Evolutionary conservation across 1,139 yeast genomes (phyloP).

Genomic region (Tardiomyces depauwii): DNA sequence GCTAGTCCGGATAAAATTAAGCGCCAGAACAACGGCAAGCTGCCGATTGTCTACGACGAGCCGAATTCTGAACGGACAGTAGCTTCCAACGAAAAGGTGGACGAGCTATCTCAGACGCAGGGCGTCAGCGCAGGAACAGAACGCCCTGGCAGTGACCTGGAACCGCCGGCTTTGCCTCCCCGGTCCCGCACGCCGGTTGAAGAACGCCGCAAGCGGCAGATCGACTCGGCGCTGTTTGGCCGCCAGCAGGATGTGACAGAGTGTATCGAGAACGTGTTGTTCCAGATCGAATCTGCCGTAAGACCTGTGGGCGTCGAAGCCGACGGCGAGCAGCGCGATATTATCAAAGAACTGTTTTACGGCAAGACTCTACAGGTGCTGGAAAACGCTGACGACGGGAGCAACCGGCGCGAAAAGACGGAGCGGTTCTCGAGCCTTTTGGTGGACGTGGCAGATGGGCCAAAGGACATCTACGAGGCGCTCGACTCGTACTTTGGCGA

Average conservation of each 20-base stretch:
- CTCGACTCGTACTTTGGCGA: constrained; percentile 78
- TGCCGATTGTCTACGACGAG: no score
- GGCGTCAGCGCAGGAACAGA: no score
- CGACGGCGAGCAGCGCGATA: constrained; percentile 75
- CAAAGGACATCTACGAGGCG: constrained; percentile 82
- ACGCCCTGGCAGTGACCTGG: background rate
- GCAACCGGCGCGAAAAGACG: constrained; percentile 42
- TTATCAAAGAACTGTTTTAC: constrained; percentile 67
- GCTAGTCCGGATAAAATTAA: background rate
- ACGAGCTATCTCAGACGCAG: no score
- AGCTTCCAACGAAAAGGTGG: no score
- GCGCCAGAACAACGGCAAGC: background rate
- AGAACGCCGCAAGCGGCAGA: constrained; percentile 8
- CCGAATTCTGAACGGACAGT: no score
- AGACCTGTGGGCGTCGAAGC: constrained; percentile 51
- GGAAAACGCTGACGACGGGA: constrained; percentile 24
- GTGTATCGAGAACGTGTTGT: constrained; percentile 90
- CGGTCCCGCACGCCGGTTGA: background rate
- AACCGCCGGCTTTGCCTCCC: background rate
- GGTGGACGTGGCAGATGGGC: constrained; percentile 80
- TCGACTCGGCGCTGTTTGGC: constrained; percentile 37
- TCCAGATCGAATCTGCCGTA: constrained; percentile 84
- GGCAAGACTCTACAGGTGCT: constrained; percentile 57
- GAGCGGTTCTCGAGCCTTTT: constrained; percentile 75
- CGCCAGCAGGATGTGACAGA: constrained; percentile 97